Evolutionary conservation across 805 yeast genomes (phyloP), one percentile per base, ranked within the genome.

Genomic region (Sugiyamaella marilandica): DNA sequence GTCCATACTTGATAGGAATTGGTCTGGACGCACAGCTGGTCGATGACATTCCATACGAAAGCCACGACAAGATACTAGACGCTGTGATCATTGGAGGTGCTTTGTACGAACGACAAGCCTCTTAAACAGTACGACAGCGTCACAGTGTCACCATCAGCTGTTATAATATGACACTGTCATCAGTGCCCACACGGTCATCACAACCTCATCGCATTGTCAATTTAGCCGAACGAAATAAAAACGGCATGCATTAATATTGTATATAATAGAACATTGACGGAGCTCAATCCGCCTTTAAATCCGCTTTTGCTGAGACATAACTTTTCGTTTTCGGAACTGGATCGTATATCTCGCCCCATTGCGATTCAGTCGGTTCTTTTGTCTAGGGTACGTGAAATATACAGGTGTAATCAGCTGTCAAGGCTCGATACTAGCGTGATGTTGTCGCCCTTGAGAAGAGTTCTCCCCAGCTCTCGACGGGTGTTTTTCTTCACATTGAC

Each of bases 381-480:
- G 29, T 41, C 18, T 11, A 50, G 13, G 10, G 41, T 47, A 31
- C 29, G 7, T 7, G 29, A 24, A 24, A 24, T 24, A 3, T 24
- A 24, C 7, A 24, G 31, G 37, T 11, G 16, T 18, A 31, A 37
- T 52, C 53, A 65, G 10, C 57, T 53, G 18, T 70, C 73, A 29
- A 66, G 58, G 49, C 72, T 63, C 13, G 77, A 63, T 5, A 94
- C 85, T 53, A 92, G 71, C 8, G 96, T 85, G 44, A 94, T 87
- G 65, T 90, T 94, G 65, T 94, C 99, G 2, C 99, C 99, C 69
- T 94, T 94, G 53, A 94, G 73, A 59, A 94, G 67, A 21, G 94
- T 80, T 54, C 86, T 61, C 18, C 75, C 74, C 52, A 66, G 53
- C n/a, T 71, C 69, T 26, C 80, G 78, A 51, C 73, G 73, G 1